A percentile compares a stretch with the other conserved stretches of the same genome.
Evolutionary conservation across 1,139 yeast genomes (phyloP).

Genomic region (Pichia sp.): DNA sequence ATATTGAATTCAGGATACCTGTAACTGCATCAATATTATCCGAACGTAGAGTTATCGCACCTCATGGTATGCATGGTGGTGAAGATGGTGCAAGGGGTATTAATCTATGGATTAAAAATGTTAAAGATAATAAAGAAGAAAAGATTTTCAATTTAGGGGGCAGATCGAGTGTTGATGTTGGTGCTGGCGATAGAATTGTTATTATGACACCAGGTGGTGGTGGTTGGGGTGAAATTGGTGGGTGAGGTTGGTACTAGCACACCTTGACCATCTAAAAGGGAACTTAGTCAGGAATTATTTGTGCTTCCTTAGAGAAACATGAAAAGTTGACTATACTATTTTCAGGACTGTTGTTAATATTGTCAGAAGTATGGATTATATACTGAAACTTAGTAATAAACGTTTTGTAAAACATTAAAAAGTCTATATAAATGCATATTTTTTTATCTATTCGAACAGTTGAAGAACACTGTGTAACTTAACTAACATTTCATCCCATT

Average conservation of each 20-base stretch:
- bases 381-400: background rate
- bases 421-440: background rate
- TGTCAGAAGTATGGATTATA: background rate
- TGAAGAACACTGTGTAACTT: constrained; percentile 77
- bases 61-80: constrained; percentile 35
- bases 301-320: constrained; percentile 25
- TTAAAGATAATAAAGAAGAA: constrained; percentile 13
- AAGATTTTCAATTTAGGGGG: constrained; percentile 25
- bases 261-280: background rate
- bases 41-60: constrained; percentile 34
- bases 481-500: constrained; percentile 87
- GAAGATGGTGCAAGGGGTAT: constrained; percentile 36
- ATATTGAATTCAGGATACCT: constrained; percentile 32
- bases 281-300: constrained; percentile 8
- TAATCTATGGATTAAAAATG: constrained; percentile 33
- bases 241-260: background rate
- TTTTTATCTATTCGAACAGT: constrained; percentile 36
- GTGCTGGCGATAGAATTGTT: constrained; percentile 39
- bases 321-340: constrained; percentile 17
- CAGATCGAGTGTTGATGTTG: constrained; percentile 28
- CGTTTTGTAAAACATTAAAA: background rate
- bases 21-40: constrained; percentile 33
- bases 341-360: constrained; percentile 17
- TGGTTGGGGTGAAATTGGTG: constrained; percentile 35
- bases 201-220: constrained; percentile 49